Evolutionary conservation across 345 rosid genomes (phyloP), one percentile per base, ranked within the genome.

Genomic region (Euphorbia tirucalli): DNA sequence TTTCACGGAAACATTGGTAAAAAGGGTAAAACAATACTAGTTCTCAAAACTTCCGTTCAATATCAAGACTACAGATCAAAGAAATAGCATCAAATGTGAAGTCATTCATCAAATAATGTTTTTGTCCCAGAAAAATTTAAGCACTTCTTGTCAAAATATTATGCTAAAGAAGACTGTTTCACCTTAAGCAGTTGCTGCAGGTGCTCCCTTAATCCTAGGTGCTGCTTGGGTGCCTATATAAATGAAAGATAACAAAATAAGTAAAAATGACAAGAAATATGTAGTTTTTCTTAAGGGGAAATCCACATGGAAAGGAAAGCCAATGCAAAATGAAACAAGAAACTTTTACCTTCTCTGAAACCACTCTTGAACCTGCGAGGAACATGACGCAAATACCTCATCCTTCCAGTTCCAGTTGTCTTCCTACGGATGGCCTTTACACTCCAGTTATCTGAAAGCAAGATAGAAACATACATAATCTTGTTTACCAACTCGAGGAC

Each of bases 381-480:
- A 3, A 91, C 82, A 71, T 89, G 71, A 46, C 95, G 91, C 35
- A 92, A 87, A 72, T 90, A 88, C 84, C 89, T 92, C 97, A 92
- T 92, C 83, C 97, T 80, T 27, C 97, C 97, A 8, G 96, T 90
- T 70, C 97, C 98, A 0, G 99, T 95, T 11, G 99, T 95, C 93
- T 95, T 95, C 72, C 99, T 88, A 71, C 98, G 70, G 76, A 95
- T 92, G 8, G 98, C 98, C 87, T 95, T 95, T 82, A 77, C 91
- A 77, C 97, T 92, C 98, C 99, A 95, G 85, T 95, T 95, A 70
- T 90, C 99, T 95, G 55, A 13, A 79, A 50, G 50, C 35, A 55
- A 52, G 25, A 70, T 32, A 30, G 44, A 71, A 19, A 3, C 15
- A 18, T 19, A 19, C 0, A 59, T 18, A 16, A 32, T 35, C 61